A percentile compares a stretch with the other conserved stretches of the same genome.
Evolutionary conservation across 2,329 filamentous ascomycete genomes (phyloP).

Genomic region (Pyrenophora teres): DNA sequence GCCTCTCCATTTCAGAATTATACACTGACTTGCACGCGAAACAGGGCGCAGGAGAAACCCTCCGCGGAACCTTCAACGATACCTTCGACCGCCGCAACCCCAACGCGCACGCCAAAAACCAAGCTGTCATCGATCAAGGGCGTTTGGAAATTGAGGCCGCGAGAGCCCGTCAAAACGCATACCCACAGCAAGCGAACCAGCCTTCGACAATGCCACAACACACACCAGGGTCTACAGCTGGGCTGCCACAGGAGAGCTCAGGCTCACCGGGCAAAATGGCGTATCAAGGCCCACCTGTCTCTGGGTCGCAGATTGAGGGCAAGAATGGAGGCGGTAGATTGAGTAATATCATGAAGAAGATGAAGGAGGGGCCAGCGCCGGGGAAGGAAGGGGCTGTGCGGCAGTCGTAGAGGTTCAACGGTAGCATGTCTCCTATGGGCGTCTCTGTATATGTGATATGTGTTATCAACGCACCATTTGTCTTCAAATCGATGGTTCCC

Average conservation of each 20-base stretch:
- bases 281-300: slow-evolving; percentile 28
- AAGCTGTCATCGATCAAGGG: slow-evolving; percentile 39
- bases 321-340: slow-evolving; percentile 28
- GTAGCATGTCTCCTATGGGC: too few species aligned
- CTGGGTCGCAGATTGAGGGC: slow-evolving; percentile 32
- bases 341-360: slow-evolving; percentile 42
- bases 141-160: slow-evolving; percentile 40
- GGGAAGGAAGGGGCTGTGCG: slow-evolving; percentile 12
- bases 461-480: too few species aligned
- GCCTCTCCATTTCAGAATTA: neutral
- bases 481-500: too few species aligned
- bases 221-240: neutral
- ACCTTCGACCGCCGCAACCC: slow-evolving; percentile 40
- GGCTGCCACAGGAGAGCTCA: too few species aligned
- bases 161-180: slow-evolving; percentile 10
- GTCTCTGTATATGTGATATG: too few species aligned
- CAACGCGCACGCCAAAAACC: slow-evolving; percentile 39
- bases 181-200: slow-evolving; percentile 16
- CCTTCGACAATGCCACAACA: slow-evolving; percentile 1
- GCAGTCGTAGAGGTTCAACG: neutral
- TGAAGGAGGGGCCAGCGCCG: slow-evolving; percentile 36
- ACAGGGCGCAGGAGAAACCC: slow-evolving; percentile 44
- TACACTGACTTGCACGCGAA: neutral
- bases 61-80: slow-evolving; percentile 43
- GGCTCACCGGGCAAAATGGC: slow-evolving; percentile 14